phyloP scores from a whole-genome alignment of 2,329 filamentous ascomycete genomes.

The Venturia effusa region DNA sequence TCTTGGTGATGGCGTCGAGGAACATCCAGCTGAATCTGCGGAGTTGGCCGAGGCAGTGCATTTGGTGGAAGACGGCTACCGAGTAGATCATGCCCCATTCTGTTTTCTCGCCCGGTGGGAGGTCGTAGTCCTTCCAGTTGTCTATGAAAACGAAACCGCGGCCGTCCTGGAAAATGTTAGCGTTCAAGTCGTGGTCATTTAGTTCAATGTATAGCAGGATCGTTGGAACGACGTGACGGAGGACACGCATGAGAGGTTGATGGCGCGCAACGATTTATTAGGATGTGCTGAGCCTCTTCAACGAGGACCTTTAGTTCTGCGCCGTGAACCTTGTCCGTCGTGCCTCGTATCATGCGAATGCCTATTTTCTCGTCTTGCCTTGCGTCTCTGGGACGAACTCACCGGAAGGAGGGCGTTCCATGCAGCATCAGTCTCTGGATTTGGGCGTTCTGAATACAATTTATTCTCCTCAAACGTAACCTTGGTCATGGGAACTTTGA shows the following conservation, averaged over 20 bases:
- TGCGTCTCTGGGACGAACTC: neutral
- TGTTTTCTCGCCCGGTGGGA: constrained; percentile 20
- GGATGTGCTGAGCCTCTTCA: too few relatives aligned
- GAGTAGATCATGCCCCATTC: constrained; percentile 21
- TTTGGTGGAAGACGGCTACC: constrained; percentile 25
- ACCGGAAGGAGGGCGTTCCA: constrained; percentile 11
- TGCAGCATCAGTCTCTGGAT: constrained; percentile 5
- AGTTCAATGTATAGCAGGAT: too few relatives aligned
- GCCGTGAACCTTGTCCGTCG: neutral
- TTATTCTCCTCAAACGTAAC: constrained; percentile 1
- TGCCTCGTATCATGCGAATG: neutral
- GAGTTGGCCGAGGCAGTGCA: constrained; percentile 24
- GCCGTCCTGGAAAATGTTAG: constrained; percentile 13
- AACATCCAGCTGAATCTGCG: constrained; percentile 19
- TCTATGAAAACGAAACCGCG: constrained; percentile 24
- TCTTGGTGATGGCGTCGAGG: constrained; percentile 14
- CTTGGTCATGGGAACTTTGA: neutral
- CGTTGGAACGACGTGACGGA: too few relatives aligned
- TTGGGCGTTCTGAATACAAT: constrained; percentile 2
- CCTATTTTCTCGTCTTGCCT: neutral
- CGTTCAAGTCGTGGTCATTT: too few relatives aligned
- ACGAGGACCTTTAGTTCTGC: neutral
- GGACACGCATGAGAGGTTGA: too few relatives aligned
- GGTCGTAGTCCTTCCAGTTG: constrained; percentile 15
- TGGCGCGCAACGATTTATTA: too few relatives aligned